Conservation (phyloP, 2,329 filamentous ascomycete species). For the Pseudodiploospora longispora region DNA sequence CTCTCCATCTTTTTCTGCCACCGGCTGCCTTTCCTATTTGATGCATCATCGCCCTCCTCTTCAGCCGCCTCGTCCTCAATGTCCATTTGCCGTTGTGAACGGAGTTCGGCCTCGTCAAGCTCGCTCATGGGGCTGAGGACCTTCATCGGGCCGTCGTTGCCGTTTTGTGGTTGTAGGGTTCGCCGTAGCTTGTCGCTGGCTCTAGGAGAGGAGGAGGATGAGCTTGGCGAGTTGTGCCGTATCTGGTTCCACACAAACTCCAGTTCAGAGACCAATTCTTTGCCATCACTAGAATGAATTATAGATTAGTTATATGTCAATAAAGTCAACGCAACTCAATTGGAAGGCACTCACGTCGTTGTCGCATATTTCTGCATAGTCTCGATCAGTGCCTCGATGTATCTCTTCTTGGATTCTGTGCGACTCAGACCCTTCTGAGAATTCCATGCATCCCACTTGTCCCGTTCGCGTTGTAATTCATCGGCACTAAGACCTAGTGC, state of each 20-base stretch:
- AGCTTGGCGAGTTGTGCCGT: constrained; percentile 70
- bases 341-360: constrained; percentile 50
- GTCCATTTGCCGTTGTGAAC: constrained; percentile 40
- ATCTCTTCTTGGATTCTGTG: constrained; percentile 88
- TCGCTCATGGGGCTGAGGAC: constrained; percentile 82
- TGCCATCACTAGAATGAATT: constrained; percentile 52
- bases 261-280: constrained; percentile 84
- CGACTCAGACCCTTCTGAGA: constrained; percentile 72
- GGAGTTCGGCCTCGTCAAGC: constrained; percentile 58
- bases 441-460: constrained; percentile 94
- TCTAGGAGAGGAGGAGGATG: constrained; percentile 49
- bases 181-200: constrained; percentile 30
- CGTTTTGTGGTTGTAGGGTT: constrained; percentile 38
- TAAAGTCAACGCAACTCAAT: not conserved
- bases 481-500: constrained; percentile 39
- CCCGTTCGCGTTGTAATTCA: constrained; percentile 50
- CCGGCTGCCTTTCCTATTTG: constrained; percentile 32
- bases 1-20: constrained; percentile 81
- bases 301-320: not conserved
- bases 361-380: constrained; percentile 96
- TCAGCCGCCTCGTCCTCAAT: constrained; percentile 37
- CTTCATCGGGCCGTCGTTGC: constrained; percentile 52
- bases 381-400: constrained; percentile 88
- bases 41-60: constrained; percentile 16
- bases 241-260: constrained; percentile 99